Percentiles rank a stretch among this genome's conserved stretches.
Evolutionary conservation across 2,329 filamentous ascomycete species (phyloP).

Genomic region (Aspergillus cejpii): DNA sequence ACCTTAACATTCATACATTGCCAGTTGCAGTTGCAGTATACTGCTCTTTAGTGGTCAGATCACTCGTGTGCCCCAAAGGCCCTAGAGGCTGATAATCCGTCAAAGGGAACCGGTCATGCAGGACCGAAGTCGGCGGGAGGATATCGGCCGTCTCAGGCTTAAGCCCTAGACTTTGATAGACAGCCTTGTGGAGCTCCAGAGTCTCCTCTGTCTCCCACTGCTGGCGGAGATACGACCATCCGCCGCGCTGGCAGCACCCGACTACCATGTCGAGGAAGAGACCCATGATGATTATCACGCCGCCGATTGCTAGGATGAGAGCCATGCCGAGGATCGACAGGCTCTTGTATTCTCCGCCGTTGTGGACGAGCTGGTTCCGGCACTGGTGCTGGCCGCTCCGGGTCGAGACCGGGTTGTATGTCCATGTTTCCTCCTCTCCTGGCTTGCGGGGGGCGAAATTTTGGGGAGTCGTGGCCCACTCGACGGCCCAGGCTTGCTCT

Average conservation of each 20-base stretch:
- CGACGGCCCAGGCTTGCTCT: slow-evolving; percentile 22
- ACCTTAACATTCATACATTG: no score
- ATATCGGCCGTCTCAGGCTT: not conserved
- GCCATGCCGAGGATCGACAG: not conserved
- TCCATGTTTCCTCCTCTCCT: not conserved
- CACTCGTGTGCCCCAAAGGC: no score
- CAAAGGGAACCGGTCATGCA: not conserved
- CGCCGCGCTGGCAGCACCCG: not conserved
- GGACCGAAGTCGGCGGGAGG: not conserved
- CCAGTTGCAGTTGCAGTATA: no score
- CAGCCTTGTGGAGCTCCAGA: not conserved
- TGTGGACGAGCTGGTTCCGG: not conserved
- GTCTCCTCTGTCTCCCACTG: not conserved
- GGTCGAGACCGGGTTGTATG: not conserved
- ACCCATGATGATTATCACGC: not conserved
- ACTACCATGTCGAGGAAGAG: not conserved
- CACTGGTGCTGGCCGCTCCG: not conserved
- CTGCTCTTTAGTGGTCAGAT: no score
- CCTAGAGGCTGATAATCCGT: no score
- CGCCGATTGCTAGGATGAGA: not conserved
- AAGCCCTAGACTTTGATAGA: not conserved
- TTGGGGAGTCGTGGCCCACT: slow-evolving; percentile 16
- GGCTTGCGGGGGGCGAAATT: not conserved
- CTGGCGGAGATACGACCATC: not conserved
- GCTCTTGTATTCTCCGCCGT: not conserved